Evolutionary conservation across 192 early-diverging fungal species (phyloP).

Genomic region (Fimicolochytrium jonesii): DNA sequence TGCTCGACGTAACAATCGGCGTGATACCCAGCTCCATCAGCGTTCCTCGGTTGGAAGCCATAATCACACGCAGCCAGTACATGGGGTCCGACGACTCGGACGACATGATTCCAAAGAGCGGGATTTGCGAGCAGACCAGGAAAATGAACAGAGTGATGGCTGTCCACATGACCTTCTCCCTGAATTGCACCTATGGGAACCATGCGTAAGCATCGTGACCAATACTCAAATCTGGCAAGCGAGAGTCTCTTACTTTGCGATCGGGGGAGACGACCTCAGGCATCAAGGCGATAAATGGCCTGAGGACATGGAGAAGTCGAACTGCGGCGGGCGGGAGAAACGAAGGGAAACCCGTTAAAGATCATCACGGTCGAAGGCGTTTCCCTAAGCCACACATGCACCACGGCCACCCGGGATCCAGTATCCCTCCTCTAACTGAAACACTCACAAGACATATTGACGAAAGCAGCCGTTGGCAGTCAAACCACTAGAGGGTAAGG

Average conservation of each 20-base stretch:
- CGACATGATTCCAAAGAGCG: conserved; percentile 99
- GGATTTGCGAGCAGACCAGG: conserved; percentile 99
- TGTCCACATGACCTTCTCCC: conserved; percentile 99
- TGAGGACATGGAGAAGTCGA: conserved; percentile 91
- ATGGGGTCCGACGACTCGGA: conserved; percentile 98
- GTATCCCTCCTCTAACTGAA: no score
- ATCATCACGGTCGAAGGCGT: no score
- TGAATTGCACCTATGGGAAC: conserved; percentile 81
- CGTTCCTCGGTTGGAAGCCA: conserved; percentile 99
- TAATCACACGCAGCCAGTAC: conserved; percentile 99
- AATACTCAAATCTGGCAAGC: not conserved
- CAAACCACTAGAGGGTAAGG: no score
- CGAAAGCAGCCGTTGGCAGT: no score
- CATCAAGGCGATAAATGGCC: conserved; percentile 96
- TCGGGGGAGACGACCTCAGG: conserved; percentile 96
- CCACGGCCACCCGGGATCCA: no score
- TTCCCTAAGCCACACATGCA: no score
- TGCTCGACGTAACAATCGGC: conserved; percentile 98
- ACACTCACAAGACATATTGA: no score
- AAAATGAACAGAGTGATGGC: conserved; percentile 99
- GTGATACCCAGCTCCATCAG: conserved; percentile 99
- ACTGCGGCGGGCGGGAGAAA: no score
- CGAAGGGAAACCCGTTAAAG: no score
- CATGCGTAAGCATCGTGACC: no score
- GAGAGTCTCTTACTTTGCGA: conserved; percentile 71